phyloP scores from a whole-genome alignment of 768 basidiomycete species.

The Leccinum broughii region DNA sequence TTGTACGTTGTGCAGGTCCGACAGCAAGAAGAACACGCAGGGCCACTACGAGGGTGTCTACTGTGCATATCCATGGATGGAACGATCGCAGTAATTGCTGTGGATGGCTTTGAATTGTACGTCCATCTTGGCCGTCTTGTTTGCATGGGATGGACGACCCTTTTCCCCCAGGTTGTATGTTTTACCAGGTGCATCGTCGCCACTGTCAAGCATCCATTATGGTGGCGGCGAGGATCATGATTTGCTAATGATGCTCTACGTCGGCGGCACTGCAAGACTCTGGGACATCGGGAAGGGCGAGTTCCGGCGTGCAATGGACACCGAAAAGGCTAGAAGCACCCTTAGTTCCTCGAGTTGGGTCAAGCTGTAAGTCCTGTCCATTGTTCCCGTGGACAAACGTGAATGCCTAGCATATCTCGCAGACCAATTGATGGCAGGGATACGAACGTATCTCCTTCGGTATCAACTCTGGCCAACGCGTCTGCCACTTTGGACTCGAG shows the following conservation, averaged over 20 bases:
- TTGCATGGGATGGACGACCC: neutral
- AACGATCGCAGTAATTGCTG: slow-evolving; percentile 75
- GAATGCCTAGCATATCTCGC: neutral
- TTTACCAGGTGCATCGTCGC: slow-evolving; percentile 78
- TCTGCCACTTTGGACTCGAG: slow-evolving; percentile 24
- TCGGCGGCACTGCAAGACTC: slow-evolving; percentile 71
- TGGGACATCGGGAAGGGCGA: slow-evolving; percentile 87
- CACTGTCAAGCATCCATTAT: slow-evolving; percentile 62
- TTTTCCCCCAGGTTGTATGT: slow-evolving; percentile 59
- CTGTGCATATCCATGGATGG: slow-evolving; percentile 78
- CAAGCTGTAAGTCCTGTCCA: slow-evolving; percentile 50
- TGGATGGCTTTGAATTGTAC: slow-evolving; percentile 79
- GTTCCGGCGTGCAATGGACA: slow-evolving; percentile 79
- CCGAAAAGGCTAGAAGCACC: slow-evolving; percentile 76
- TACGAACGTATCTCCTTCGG: slow-evolving; percentile 23
- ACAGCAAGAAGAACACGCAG: slow-evolving; percentile 45
- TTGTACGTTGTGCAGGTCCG: slow-evolving; percentile 54
- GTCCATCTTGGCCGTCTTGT: slow-evolving; percentile 29
- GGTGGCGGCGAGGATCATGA: slow-evolving; percentile 48
- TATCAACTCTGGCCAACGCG: slow-evolving; percentile 26
- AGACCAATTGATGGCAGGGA: slow-evolving; percentile 33
- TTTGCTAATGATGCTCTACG: slow-evolving; percentile 75
- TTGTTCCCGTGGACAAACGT: neutral
- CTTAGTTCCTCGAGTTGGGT: slow-evolving; percentile 73
- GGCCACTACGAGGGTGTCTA: slow-evolving; percentile 63